Evolutionary conservation across 225 moss, liverwort and hornwort species (phyloP).

Genomic region (Takakia lepidozioides): DNA sequence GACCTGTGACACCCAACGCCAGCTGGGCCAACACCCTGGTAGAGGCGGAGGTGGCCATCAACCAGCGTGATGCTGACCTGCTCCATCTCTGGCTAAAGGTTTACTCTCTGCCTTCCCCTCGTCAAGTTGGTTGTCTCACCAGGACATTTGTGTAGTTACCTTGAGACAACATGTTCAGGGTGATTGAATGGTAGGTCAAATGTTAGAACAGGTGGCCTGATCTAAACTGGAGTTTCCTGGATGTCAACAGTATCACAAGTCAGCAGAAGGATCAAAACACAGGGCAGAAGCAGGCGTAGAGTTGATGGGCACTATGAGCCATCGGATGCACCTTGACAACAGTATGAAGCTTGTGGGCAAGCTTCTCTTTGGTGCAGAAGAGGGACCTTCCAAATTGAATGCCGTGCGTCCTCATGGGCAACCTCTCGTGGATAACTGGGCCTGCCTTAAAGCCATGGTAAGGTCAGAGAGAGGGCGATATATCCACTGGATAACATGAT

Average conservation of each 20-base stretch:
- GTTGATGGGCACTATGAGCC: conserved; percentile 38
- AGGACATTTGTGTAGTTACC: too few relatives aligned
- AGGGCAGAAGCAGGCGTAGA: conserved; percentile 49
- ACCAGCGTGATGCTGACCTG: conserved; percentile 82
- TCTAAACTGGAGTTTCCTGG: too few relatives aligned
- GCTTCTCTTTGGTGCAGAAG: conserved; percentile 54
- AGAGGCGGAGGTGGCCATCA: conserved; percentile 13
- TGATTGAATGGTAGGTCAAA: too few relatives aligned
- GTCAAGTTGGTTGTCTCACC: too few relatives aligned
- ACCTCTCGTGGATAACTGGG: conserved; percentile 58
- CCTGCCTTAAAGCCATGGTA: conserved; percentile 60
- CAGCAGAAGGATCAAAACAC: conserved; percentile 47
- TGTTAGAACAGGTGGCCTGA: too few relatives aligned
- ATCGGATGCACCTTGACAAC: conserved; percentile 62
- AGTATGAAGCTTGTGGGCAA: conserved; percentile 58
- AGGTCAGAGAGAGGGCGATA: too few relatives aligned
- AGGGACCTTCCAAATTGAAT: conserved; percentile 22
- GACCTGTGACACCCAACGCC: conserved; percentile 13
- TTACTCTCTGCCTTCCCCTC: too few relatives aligned
- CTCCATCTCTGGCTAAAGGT: conserved; percentile 80
- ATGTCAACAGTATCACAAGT: conserved; percentile 38
- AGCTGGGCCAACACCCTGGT: conserved; percentile 8
- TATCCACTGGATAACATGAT: too few relatives aligned
- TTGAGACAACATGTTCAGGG: too few relatives aligned
- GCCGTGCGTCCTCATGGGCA: conserved; percentile 29